These are phyloP conservation scores for Golubevia pallescens DNA, from an alignment of 1,284 basidiomycete genomes.

Conservation along the genomic window DNA sequence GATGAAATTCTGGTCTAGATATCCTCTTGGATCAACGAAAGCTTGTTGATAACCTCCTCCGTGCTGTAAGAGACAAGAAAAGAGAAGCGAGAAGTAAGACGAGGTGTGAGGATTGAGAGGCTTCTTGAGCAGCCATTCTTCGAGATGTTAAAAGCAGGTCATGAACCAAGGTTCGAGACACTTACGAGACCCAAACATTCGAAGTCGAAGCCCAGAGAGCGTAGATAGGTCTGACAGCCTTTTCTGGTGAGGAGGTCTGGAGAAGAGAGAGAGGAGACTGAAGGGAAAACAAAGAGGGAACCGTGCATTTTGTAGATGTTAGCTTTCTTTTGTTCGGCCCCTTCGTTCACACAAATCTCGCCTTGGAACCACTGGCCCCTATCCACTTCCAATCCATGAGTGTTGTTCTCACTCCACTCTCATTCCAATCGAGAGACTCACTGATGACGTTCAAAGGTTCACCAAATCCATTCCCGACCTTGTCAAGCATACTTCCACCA, in stretches of 20 bases:
- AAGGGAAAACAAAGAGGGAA: too few species aligned
- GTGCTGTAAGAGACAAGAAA: constrained; percentile 1
- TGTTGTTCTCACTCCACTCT: too few species aligned
- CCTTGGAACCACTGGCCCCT: too few species aligned
- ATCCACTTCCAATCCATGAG: too few species aligned
- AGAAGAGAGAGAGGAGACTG: constrained; percentile 17
- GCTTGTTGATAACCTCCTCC: constrained; percentile 31
- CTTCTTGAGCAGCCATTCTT: too few species aligned
- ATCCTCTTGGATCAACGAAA: constrained; percentile 29
- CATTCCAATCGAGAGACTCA: neutral
- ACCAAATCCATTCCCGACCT: constrained; percentile 21
- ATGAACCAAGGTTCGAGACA: too few species aligned
- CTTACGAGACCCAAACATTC: constrained; percentile 16
- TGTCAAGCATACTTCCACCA: constrained; percentile 33
- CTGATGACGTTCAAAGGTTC: constrained; percentile 22
- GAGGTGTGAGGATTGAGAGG: too few species aligned
- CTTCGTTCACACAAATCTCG: too few species aligned
- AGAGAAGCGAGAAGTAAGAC: too few species aligned
- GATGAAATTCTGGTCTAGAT: constrained; percentile 33
- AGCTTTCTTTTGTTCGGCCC: too few species aligned
- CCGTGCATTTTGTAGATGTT: too few species aligned
- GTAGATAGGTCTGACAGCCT: constrained; percentile 18
- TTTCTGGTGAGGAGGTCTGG: constrained; percentile 17
- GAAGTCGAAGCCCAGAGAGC: constrained; percentile 18
- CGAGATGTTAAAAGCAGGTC: too few species aligned